A percentile compares a stretch with the other conserved stretches of the same genome.
Conservation (phyloP, 257 asterid species). For the Mitragyna speciosa region DNA sequence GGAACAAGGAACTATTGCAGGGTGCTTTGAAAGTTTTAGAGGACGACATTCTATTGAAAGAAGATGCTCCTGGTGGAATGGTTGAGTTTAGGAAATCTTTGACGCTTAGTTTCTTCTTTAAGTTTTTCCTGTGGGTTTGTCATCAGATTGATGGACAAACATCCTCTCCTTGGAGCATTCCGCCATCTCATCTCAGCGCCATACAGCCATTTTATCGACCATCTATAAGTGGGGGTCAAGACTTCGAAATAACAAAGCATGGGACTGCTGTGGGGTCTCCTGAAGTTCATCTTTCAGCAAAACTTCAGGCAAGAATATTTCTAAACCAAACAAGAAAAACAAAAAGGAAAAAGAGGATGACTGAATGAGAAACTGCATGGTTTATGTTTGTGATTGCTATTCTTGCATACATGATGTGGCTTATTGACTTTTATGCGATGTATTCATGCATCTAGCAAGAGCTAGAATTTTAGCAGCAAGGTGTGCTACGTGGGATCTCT, state of each 20-base stretch:
- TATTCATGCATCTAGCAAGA: not conserved
- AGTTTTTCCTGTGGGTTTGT: slow-evolving; percentile 87
- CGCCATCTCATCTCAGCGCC: slow-evolving; percentile 74
- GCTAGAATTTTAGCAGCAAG: not conserved
- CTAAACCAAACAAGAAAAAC: not conserved
- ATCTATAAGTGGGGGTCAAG: slow-evolving; percentile 59
- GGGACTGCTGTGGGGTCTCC: slow-evolving; percentile 90
- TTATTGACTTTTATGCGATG: not conserved
- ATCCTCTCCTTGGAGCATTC: slow-evolving; percentile 50
- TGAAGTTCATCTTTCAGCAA: slow-evolving; percentile 86
- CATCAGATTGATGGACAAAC: slow-evolving; percentile 65
- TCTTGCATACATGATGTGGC: not conserved
- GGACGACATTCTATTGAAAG: slow-evolving; percentile 74
- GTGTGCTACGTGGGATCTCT: not conserved
- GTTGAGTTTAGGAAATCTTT: slow-evolving; percentile 86
- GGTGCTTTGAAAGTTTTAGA: slow-evolving; percentile 59
- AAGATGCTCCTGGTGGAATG: slow-evolving; percentile 98
- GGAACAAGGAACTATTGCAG: slow-evolving; percentile 64
- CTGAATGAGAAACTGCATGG: not conserved
- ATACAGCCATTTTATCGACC: slow-evolving; percentile 60
- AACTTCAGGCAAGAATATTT: slow-evolving; percentile 62
- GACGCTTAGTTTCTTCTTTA: slow-evolving; percentile 81
- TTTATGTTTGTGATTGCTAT: not conserved
- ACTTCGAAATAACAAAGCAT: slow-evolving; percentile 64
- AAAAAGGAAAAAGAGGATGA: not conserved